Conservation (phyloP, 164 flowering plant genomes). For the Vitis labrusca region DNA sequence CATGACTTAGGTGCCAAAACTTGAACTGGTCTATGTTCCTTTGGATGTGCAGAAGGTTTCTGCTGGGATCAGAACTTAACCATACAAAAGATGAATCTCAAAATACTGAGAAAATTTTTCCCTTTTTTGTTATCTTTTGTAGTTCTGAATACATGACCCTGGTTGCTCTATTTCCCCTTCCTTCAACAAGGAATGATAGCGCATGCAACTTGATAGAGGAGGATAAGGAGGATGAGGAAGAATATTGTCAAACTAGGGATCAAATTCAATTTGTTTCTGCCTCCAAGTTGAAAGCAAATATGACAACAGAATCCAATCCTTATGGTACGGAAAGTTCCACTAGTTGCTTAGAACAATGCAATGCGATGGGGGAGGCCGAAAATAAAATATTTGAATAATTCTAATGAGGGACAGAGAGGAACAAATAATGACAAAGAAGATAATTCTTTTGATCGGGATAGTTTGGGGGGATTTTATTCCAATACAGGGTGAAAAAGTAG, state of each 20-base stretch:
- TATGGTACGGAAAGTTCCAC: background rate
- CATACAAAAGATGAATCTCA: too few relatives aligned
- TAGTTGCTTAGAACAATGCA: background rate
- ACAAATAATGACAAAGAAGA: slow-evolving; percentile 3
- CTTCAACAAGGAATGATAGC: slow-evolving; percentile 9
- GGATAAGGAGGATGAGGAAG: background rate
- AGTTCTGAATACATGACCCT: slow-evolving; percentile 57
- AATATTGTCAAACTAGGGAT: background rate
- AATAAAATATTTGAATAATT: too few relatives aligned
- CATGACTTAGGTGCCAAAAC: too few relatives aligned
- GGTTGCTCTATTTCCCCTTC: slow-evolving; percentile 49
- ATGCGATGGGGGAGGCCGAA: too few relatives aligned
- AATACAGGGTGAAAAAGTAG: slow-evolving; percentile 28
- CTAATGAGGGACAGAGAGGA: background rate
- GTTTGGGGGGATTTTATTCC: slow-evolving; percentile 8
- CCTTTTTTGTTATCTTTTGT: too few relatives aligned
- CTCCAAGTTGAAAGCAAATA: too few relatives aligned
- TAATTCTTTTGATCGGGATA: slow-evolving; percentile 29
- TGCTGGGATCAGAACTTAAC: too few relatives aligned
- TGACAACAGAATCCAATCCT: too few relatives aligned
- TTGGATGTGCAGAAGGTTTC: too few relatives aligned
- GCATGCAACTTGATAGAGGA: slow-evolving; percentile 6
- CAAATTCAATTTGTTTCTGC: too few relatives aligned
- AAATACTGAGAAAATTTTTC: too few relatives aligned
- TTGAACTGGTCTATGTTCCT: too few relatives aligned